Evolutionary conservation across 73 alveolate species (phyloP).

Genomic region (Paramecium bursaria): DNA sequence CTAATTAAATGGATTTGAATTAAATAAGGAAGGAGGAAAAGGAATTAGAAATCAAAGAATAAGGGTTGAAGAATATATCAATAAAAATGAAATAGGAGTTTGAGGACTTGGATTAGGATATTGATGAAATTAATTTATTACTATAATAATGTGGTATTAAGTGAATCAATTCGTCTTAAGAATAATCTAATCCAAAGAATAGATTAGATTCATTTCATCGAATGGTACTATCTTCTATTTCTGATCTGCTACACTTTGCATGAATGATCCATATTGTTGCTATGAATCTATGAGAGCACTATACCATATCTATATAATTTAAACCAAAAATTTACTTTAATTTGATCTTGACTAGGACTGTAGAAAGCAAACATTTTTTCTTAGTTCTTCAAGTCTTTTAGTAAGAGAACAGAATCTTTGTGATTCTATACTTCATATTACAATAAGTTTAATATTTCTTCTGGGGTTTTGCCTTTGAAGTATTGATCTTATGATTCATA

Average conservation of each 20-base stretch:
- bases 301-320: conserved; percentile 19
- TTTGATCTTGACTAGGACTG: neutral
- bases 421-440: conserved; percentile 5
- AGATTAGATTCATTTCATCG: conserved; percentile 14
- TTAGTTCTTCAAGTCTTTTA: neutral
- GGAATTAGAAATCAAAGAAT: conserved; percentile 6
- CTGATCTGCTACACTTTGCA: neutral
- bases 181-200: conserved; percentile 40
- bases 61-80: neutral
- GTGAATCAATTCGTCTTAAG: conserved; percentile 44
- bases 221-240: conserved; percentile 5
- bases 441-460: conserved; percentile 12
- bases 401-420: neutral
- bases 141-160: conserved; percentile 56
- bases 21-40: neutral
- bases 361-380: conserved; percentile 25
- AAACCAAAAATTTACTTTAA: neutral
- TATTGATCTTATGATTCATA: neutral
- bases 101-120: conserved; percentile 28
- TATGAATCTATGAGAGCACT: neutral
- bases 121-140: conserved; percentile 61
- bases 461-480: neutral
- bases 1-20: neutral
- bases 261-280: conserved; percentile 7
- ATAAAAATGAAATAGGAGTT: conserved; percentile 25